These are phyloP conservation scores for Xylaria sp. DNA, from an alignment of 2,329 filamentous ascomycete species.

Conservation along the genomic window DNA sequence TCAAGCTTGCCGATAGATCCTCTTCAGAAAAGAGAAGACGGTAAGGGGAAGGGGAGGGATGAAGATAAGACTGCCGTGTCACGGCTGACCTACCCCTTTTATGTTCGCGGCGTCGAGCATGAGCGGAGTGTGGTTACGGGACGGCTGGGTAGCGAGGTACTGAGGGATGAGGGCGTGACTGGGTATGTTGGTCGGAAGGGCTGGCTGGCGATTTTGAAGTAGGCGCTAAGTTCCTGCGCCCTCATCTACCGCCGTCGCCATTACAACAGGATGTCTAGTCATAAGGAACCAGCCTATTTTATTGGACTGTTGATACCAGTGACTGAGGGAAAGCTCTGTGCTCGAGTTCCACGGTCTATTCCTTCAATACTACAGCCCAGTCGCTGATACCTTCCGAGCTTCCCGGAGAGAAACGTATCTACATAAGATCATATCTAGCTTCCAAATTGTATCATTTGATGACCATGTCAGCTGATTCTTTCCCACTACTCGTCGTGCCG, in stretches of 20 bases:
- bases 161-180: constrained; percentile 69
- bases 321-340: background rate
- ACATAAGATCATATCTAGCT: background rate
- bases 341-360: background rate
- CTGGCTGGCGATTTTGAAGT: constrained; percentile 64
- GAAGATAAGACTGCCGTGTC: constrained; percentile 1
- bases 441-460: background rate
- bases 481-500: too few relatives aligned
- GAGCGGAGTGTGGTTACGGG: constrained; percentile 77
- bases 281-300: background rate
- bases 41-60: constrained; percentile 8
- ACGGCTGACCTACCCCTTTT: constrained; percentile 65
- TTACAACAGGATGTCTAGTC: background rate
- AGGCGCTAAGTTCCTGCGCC: background rate
- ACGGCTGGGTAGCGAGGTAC: constrained; percentile 66
- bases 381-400: background rate
- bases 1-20: background rate
- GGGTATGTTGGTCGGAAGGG: constrained; percentile 68
- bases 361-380: background rate
- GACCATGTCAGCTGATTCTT: background rate
- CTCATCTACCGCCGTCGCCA: background rate
- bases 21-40: constrained; percentile 25
- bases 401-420: background rate
- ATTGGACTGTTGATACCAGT: background rate
- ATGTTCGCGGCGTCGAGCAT: constrained; percentile 67